Evolutionary conservation across 176 grass and related monocot species (phyloP), one percentile per base, ranked within the genome.

Genomic region (Hordeum marinum): DNA sequence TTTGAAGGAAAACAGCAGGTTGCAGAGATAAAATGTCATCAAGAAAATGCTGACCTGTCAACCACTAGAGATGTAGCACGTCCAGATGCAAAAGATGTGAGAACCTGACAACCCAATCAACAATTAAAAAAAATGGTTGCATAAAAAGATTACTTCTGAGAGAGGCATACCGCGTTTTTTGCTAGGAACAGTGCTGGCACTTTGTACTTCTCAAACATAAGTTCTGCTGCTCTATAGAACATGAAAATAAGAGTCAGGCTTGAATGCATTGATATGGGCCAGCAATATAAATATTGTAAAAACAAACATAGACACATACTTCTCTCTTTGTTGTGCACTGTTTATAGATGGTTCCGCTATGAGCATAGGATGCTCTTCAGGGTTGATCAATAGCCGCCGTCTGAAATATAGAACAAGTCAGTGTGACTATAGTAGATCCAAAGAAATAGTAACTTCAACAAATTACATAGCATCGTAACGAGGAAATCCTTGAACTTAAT

Each of bases 151-250:
- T 40, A 40, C 41, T 76, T 75, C 61, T 66, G 63, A 88, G 45
- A 78, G 79, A 82, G 77, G 61, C 90, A 88, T 99, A 99, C 97
- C 45, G 97, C 97, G 92, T 99, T 99, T 92, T 94, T 99, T 0
- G 97, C 97, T 77, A 99, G 84, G 80, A 99, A 99, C 27, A 99
- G 58, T 2, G 97, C 97, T 20, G 97, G 97, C 78, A 99, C 97
- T 88, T 99, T 99, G 82, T 99, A 99, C 48, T 84, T 94, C 88
- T 99, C 97, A 88, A 99, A 99, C 97, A 99, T 92, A 88, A 99
- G 88, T 86, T 99, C 97, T 52, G 94, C 97, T 63, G 91, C 92
- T 81, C 97, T 99, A 84, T 40, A 48, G 84, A 80, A 86, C 59
- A 83, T 60, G 55, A 4, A 86, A 88, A 63, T 34, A 73, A 72